These are phyloP conservation scores for Litchi chinensis DNA, from an alignment of 345 rosid genomes.

Conservation along the genomic window DNA sequence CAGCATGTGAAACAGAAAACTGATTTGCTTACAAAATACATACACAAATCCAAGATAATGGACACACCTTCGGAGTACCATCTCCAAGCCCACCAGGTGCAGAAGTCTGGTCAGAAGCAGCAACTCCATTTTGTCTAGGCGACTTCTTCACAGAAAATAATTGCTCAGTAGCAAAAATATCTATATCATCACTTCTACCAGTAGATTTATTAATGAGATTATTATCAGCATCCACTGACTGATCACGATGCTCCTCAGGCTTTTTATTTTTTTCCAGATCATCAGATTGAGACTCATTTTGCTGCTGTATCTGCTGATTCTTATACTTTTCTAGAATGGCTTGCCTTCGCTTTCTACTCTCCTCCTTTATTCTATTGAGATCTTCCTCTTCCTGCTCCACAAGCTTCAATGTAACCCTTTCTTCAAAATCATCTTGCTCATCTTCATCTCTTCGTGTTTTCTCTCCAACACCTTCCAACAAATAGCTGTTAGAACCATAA, in stretches of 20 bases:
- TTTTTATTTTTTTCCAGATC: slow-evolving; percentile 38
- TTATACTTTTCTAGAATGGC: slow-evolving; percentile 80
- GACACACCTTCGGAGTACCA: slow-evolving; percentile 91
- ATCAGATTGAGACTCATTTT: slow-evolving; percentile 33
- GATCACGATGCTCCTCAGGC: slow-evolving; percentile 31
- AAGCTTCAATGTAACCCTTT: slow-evolving; percentile 52
- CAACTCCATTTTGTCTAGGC: slow-evolving; percentile 48
- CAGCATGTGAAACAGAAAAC: background rate
- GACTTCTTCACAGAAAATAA: slow-evolving; percentile 58
- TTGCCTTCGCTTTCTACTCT: slow-evolving; percentile 82
- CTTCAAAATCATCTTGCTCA: slow-evolving; percentile 69
- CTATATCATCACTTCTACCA: slow-evolving; percentile 35
- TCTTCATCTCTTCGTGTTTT: slow-evolving; percentile 47
- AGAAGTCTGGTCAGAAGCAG: slow-evolving; percentile 42
- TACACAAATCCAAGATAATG: background rate
- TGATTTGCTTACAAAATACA: background rate
- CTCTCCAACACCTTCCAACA: slow-evolving; percentile 36
- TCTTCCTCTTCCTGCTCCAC: slow-evolving; percentile 88
- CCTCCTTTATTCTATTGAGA: slow-evolving; percentile 80
- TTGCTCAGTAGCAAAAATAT: slow-evolving; percentile 41
- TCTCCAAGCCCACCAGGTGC: slow-evolving; percentile 85
- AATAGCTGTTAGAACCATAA: slow-evolving; percentile 36
- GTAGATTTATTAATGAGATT: slow-evolving; percentile 22
- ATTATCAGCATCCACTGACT: slow-evolving; percentile 26
- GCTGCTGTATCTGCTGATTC: slow-evolving; percentile 54